Percentiles rank a stretch among this genome's conserved stretches.
Evolutionary conservation across 208 protist species (phyloP).

Genomic region (Herpetomonas tarakana): DNA sequence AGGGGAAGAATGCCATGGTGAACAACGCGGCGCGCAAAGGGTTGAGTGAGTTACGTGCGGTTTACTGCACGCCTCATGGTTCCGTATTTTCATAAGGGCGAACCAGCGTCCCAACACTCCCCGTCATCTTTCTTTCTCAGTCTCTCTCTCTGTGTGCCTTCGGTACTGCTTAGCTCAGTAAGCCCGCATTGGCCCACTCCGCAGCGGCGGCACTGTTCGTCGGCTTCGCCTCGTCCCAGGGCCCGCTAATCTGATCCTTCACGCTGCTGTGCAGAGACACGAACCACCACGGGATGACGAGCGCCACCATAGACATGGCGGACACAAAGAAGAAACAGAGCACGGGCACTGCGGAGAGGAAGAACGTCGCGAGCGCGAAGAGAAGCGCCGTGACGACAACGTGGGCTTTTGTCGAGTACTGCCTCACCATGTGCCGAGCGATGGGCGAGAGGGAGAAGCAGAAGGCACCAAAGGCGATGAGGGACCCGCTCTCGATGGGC

Average conservation of each 20-base stretch:
- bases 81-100: too few relatives aligned
- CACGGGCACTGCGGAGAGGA: conserved; percentile 50
- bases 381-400: conserved; percentile 64
- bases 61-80: too few relatives aligned
- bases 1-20: too few relatives aligned
- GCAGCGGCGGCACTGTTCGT: conserved; percentile 90
- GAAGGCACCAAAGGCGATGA: conserved; percentile 83
- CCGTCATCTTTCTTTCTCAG: too few relatives aligned
- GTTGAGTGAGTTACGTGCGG: too few relatives aligned
- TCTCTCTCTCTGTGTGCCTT: too few relatives aligned
- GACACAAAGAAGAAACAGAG: conserved; percentile 59
- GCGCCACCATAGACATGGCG: conserved; percentile 43
- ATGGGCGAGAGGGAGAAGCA: conserved; percentile 86
- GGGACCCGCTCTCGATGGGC: conserved; percentile 53
- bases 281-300: conserved; percentile 82
- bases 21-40: too few relatives aligned
- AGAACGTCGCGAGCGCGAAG: conserved; percentile 48
- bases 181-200: conserved; percentile 87
- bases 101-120: too few relatives aligned
- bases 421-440: conserved; percentile 61
- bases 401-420: conserved; percentile 54
- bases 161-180: conserved; percentile 65
- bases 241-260: conserved; percentile 90
- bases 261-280: conserved; percentile 65
- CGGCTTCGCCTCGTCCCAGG: conserved; percentile 91